Evolutionary conservation across 2,329 filamentous ascomycete species (phyloP), one percentile per base, ranked within the genome.

Genomic region (Volutella citrinella): DNA sequence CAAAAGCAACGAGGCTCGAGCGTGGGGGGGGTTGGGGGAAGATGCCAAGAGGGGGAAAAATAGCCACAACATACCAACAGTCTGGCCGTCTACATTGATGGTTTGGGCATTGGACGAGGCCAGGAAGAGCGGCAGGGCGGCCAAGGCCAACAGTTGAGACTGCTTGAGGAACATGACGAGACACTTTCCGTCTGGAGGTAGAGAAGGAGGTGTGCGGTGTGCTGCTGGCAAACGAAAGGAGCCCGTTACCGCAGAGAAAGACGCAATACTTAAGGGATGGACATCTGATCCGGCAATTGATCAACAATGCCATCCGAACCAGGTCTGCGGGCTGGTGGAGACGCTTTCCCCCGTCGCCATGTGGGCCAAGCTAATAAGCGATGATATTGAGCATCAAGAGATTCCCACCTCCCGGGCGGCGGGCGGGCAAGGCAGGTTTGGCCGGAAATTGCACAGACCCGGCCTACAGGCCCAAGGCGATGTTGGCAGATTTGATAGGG

Each of bases 21-120:
- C 6, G 24, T 17, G 17, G 20, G n/a, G 13, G n/a, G n/a, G 14
- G 14, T 18, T 7, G 23, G 14, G 17, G 23, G 18, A 15, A 13
- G 18, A 30, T 30, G 20, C 5, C 12, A 22, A 10, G 18, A 10
- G 16, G 20, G 26, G 26, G 10, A 17, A 14, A 29, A n/a, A 8
- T n/a, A 8, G 17, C 14, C 10, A 19, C 18, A 16, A 36, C 48
- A 30, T 33, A 52, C 49, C 32, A 19, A 51, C 29, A 19, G 40
- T 40, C 30, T 47, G 27, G 25, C 42, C 44, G 24, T 49, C 27
- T 15, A 50, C 36, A 16, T 21, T 38, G 25, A 52, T 43, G 15
- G 48, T 51, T 36, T 52, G 49, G n/a, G 48, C 49, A 18, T 33
- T 38, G 17, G 38, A 28, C 11, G 30, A 32, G 7, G 28, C 29